Base-by-base conservation (phyloP, 2,329 filamentous ascomycete species). In the Sphaerulina musiva region DNA sequence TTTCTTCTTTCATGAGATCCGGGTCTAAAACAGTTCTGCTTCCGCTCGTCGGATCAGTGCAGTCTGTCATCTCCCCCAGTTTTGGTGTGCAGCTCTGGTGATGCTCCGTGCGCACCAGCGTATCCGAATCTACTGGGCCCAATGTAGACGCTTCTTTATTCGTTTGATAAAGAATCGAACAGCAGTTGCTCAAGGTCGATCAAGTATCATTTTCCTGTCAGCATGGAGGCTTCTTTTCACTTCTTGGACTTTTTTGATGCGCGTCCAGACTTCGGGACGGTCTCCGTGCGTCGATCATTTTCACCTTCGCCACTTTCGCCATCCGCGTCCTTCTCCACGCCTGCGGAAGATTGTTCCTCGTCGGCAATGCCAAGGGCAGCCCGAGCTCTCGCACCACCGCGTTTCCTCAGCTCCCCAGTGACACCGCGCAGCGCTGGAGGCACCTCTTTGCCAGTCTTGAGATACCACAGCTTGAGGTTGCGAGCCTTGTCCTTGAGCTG, bases 401-500 rank as follows among this genome's bases (percentile, higher is more conserved):
- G 60, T 66, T 90, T 95, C 71, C 93, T 92, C 38, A 95, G 75
- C 71, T 95, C 90, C 3, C 90, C 90, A 0, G 90, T 95, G 9
- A 95, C 90, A 31, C 87, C 87, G 65, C 91, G 85, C 20, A 95
- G 73, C 62, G 93, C 93, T 63, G 87, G 89, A 0, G 90, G 90
- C 69, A 95, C 91, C 65, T 95, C 90, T 4, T 89, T 90, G 49
- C 89, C 89, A 14, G 86, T 92, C 74, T 95, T 95, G 51, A 95
- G 74, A 70, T 95, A 95, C 73, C 93, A 95, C 0, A 95, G 74
- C 70, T 95, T 95, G 46, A 95, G 73, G 60, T 95, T 95, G 47
- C 89, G 79, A 0, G 89, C 89, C 71, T 95, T 95, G 68, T 95
- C 89, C 70, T 95, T 95, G 10, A 95, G 77, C 68, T 95, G 90